Conservation (phyloP, 1,284 basidiomycete genomes). For the Exobasidium cylindrosporum region DNA sequence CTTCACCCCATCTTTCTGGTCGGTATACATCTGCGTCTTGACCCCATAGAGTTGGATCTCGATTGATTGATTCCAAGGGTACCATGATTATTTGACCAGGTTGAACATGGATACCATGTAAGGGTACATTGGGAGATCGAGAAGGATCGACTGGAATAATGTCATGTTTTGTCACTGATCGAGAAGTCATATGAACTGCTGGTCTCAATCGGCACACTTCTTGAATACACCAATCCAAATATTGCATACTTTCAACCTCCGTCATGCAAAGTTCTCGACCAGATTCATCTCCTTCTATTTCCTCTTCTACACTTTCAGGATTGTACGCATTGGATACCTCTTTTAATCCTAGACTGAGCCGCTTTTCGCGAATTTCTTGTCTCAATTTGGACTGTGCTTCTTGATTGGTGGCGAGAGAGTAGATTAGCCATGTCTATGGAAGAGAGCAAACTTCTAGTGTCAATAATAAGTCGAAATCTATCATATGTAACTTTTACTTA, state of each 20-base stretch:
- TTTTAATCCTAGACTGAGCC: neutral
- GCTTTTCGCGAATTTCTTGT: constrained; percentile 28
- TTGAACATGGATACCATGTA: constrained; percentile 5
- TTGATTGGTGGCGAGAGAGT: constrained; percentile 29
- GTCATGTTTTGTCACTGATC: constrained; percentile 23
- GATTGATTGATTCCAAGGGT: constrained; percentile 32
- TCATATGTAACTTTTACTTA: too few species aligned
- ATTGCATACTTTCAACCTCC: constrained; percentile 34
- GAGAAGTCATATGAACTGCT: constrained; percentile 35
- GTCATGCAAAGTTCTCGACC: constrained; percentile 26
- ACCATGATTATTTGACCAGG: constrained; percentile 22
- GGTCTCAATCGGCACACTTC: constrained; percentile 35
- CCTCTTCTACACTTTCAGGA: neutral
- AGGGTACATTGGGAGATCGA: constrained; percentile 7
- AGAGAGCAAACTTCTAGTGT: too few species aligned
- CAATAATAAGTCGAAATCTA: too few species aligned
- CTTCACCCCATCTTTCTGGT: constrained; percentile 44
- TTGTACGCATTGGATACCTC: neutral
- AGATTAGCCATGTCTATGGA: constrained; percentile 41
- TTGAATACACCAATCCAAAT: constrained; percentile 38
- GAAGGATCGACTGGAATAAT: constrained; percentile 30
- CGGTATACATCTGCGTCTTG: constrained; percentile 30
- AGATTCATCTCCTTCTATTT: neutral
- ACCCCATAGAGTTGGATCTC: constrained; percentile 29
- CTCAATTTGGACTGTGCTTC: constrained; percentile 34